Conservation (phyloP, 2,329 filamentous ascomycete genomes). For the Nannizziopsis barbatae region DNA sequence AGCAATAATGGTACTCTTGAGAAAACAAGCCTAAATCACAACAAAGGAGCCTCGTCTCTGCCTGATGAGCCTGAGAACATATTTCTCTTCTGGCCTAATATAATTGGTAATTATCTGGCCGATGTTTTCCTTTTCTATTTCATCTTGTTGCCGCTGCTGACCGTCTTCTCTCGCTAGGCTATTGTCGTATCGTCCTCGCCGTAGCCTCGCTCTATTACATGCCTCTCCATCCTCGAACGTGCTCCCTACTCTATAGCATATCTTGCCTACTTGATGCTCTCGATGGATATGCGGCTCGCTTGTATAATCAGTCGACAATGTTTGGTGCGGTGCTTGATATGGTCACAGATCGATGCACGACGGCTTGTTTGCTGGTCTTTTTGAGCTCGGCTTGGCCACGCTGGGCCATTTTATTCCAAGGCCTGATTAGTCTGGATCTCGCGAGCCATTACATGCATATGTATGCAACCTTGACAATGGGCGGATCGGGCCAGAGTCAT, state of each 20-base stretch:
- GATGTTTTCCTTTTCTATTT: background rate
- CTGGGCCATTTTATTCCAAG: slow-evolving; percentile 90
- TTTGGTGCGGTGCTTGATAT: slow-evolving; percentile 97
- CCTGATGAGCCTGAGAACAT: slow-evolving; percentile 52
- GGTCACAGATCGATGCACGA: slow-evolving; percentile 97
- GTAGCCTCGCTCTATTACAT: slow-evolving; percentile 96
- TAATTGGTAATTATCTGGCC: slow-evolving; percentile 54
- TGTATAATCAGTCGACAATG: slow-evolving; percentile 79
- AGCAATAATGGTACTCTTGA: slow-evolving; percentile 4
- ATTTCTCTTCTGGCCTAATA: slow-evolving; percentile 69
- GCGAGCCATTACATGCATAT: slow-evolving; percentile 99
- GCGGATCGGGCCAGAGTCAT: slow-evolving; percentile 67
- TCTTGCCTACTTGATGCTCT: slow-evolving; percentile 92
- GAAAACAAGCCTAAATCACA: slow-evolving; percentile 7
- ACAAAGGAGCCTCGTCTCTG: slow-evolving; percentile 3
- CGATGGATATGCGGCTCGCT: slow-evolving; percentile 82
- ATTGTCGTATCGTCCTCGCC: slow-evolving; percentile 66
- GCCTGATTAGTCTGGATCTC: slow-evolving; percentile 80
- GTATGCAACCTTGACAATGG: slow-evolving; percentile 88
- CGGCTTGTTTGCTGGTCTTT: slow-evolving; percentile 88
- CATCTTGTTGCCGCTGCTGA: background rate
- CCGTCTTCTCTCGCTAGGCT: slow-evolving; percentile 43
- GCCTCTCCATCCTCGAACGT: slow-evolving; percentile 94
- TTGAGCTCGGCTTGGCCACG: slow-evolving; percentile 86
- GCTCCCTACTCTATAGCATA: slow-evolving; percentile 72